Conservation (phyloP, 257 asterid species). For the Fraxinus anomala region DNA sequence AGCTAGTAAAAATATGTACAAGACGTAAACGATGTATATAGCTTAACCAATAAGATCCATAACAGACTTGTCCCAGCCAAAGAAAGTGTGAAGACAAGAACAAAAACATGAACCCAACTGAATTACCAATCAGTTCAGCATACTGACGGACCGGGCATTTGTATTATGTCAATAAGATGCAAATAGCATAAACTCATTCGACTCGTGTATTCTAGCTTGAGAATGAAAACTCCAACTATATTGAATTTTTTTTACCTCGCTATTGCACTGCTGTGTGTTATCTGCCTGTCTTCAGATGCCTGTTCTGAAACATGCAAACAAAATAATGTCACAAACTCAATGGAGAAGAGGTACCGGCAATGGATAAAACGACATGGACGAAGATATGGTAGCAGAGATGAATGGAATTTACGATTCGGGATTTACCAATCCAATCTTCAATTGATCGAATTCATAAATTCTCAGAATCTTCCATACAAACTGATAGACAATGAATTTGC, state of each 20-base stretch:
- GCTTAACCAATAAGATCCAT: slow-evolving; percentile 26
- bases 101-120: slow-evolving; percentile 50
- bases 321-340: slow-evolving; percentile 14
- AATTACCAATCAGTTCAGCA: slow-evolving; percentile 30
- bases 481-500: slow-evolving; percentile 62
- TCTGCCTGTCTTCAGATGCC: slow-evolving; percentile 35
- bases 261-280: slow-evolving; percentile 29
- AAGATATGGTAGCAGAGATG: slow-evolving; percentile 38
- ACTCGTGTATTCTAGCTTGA: not conserved
- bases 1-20: not conserved
- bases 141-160: slow-evolving; percentile 23
- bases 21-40: slow-evolving; percentile 30
- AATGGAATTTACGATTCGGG: slow-evolving; percentile 59
- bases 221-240: slow-evolving; percentile 32
- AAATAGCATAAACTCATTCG: slow-evolving; percentile 16
- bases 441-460: slow-evolving; percentile 50
- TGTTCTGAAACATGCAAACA: not conserved
- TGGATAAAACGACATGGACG: slow-evolving; percentile 49
- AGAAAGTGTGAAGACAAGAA: slow-evolving; percentile 31
- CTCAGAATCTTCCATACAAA: slow-evolving; percentile 56
- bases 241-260: slow-evolving; percentile 16
- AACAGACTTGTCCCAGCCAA: slow-evolving; percentile 36
- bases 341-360: slow-evolving; percentile 39
- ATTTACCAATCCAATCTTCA: slow-evolving; percentile 55
- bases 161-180: slow-evolving; percentile 8